phyloP scores from a whole-genome alignment of 106 monocot genomes.

The Vanilla planifolia region DNA sequence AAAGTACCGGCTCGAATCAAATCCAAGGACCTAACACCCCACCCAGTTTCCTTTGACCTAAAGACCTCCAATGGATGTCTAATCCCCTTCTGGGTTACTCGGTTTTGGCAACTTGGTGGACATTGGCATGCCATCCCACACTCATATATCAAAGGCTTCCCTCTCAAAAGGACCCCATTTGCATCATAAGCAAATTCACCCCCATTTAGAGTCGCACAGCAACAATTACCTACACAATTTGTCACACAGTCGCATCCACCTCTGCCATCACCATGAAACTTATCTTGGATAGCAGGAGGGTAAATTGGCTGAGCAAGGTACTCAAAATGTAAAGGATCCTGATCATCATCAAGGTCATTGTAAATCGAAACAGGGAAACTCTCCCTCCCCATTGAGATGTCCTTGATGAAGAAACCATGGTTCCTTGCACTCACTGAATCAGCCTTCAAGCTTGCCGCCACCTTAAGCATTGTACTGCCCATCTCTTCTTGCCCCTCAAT shows the following conservation, averaged over 20 bases:
- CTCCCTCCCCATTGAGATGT: slow-evolving; percentile 49
- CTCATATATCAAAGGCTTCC: slow-evolving; percentile 47
- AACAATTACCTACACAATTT: slow-evolving; percentile 26
- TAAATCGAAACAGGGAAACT: slow-evolving; percentile 36
- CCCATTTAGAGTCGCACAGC: slow-evolving; percentile 31
- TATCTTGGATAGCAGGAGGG: slow-evolving; percentile 4
- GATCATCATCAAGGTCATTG: slow-evolving; percentile 45
- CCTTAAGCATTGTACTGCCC: slow-evolving; percentile 16
- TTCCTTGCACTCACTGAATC: slow-evolving; percentile 24
- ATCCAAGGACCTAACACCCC: slow-evolving; percentile 58
- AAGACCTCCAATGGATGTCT: slow-evolving; percentile 44
- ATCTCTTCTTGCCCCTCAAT: slow-evolving; percentile 29
- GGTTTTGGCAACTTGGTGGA: slow-evolving; percentile 33
- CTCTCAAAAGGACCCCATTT: slow-evolving; percentile 37
- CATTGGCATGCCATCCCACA: slow-evolving; percentile 43
- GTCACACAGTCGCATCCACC: slow-evolving; percentile 34
- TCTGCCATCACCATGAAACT: not conserved
- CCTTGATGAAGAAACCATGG: slow-evolving; percentile 26
- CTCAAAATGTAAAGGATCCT: slow-evolving; percentile 39
- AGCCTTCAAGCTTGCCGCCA: slow-evolving; percentile 37
- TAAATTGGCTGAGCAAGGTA: slow-evolving; percentile 30
- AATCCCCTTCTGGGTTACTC: slow-evolving; percentile 45
- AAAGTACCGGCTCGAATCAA: slow-evolving; percentile 52
- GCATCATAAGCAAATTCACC: slow-evolving; percentile 47
- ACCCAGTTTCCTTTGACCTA: slow-evolving; percentile 35